phyloP scores from a whole-genome alignment of 176 grass and related monocot species.

The Luzula sylvatica region DNA sequence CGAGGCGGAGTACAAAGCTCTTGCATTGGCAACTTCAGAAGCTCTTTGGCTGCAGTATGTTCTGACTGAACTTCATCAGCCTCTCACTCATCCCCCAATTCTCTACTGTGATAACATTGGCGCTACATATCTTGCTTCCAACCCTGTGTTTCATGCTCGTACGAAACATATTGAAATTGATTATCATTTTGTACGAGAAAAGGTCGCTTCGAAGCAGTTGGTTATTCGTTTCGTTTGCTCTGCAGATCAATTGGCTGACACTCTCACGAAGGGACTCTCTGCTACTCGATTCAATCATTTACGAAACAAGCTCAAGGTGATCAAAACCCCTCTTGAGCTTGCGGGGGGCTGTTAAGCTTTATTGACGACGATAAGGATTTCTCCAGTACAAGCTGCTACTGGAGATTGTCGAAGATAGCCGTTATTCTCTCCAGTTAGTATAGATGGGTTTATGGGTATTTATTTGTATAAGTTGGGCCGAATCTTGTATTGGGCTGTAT shows the following conservation, averaged over 20 bases:
- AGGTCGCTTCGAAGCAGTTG: not conserved
- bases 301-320: not conserved
- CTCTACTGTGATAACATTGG: constrained; percentile 3
- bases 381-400: no score
- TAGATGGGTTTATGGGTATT: no score
- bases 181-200: not conserved
- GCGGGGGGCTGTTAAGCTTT: not conserved
- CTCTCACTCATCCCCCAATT: not conserved
- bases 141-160: not conserved
- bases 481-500: no score
- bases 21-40: not conserved
- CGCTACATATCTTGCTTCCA: not conserved
- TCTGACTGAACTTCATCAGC: not conserved
- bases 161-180: not conserved
- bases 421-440: no score
- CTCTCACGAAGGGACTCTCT: not conserved
- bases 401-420: no score
- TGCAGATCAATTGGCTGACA: not conserved
- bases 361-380: no score
- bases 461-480: no score
- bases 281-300: not conserved
- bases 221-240: not conserved
- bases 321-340: not conserved
- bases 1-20: not conserved
- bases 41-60: not conserved